Percentiles rank a stretch among this genome's conserved stretches.
phyloP scores from a whole-genome alignment of 768 basidiomycete genomes.

The Roridomyces roridus region DNA sequence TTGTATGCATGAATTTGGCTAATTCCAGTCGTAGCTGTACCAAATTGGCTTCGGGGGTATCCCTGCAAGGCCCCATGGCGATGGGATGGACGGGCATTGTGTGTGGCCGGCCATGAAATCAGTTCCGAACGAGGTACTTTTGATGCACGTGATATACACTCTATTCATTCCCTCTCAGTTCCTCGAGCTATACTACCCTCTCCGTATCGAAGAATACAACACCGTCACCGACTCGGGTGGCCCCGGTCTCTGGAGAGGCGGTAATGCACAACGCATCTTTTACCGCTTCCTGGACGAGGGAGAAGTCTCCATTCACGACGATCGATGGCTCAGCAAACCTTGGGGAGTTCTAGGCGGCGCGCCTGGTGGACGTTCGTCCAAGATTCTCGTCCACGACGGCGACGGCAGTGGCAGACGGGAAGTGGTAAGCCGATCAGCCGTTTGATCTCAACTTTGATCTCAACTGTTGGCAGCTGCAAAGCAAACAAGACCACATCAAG shows the following conservation, averaged over 20 bases:
- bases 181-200: constrained; percentile 23
- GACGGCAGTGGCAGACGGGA: constrained; percentile 19
- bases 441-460: not conserved
- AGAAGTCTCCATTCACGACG: constrained; percentile 26
- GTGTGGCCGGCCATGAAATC: constrained; percentile 28
- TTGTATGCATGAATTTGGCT: not conserved
- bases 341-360: constrained; percentile 27
- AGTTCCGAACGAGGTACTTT: constrained; percentile 15
- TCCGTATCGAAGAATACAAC: constrained; percentile 25
- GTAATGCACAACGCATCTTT: constrained; percentile 23
- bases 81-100: constrained; percentile 19
- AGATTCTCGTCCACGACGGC: constrained; percentile 13
- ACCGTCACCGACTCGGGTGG: constrained; percentile 26
- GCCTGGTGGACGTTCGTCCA: constrained; percentile 19
- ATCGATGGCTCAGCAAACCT: constrained; percentile 27
- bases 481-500: constrained; percentile 23
- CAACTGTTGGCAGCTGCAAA: not conserved
- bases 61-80: constrained; percentile 23
- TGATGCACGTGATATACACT: not conserved
- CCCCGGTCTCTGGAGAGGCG: constrained; percentile 21
- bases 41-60: constrained; percentile 24
- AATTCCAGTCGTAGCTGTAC: not conserved
- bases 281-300: constrained; percentile 25
- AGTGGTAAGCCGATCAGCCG: not conserved
- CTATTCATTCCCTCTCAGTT: not conserved